Evolutionary conservation across 2,329 filamentous ascomycete genomes (phyloP), one percentile per base, ranked within the genome.

Genomic region (Aspergillus quadricinctus): DNA sequence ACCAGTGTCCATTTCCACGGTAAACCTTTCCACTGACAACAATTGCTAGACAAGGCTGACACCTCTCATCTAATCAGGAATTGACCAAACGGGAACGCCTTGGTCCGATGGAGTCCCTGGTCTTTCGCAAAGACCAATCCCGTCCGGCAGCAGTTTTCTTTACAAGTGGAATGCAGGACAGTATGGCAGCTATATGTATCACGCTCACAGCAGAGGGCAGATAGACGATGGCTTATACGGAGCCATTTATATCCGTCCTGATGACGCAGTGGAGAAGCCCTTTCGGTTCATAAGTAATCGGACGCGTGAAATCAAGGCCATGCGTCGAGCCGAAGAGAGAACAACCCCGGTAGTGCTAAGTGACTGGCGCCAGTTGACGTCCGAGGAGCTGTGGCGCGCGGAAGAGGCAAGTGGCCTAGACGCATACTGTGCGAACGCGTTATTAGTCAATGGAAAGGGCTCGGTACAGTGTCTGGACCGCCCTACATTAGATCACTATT

Each of bases 391-490:
- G 43, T 67, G 66, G 56, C 53, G 55, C 0, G 65, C 61, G 31
- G 65, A 73, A 54, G 43, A 64, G 37, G 54, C 55, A 14, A 63
- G 61, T 17, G 67, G 70, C 35, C 59, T 68, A 31, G 71, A 79
- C 4, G 74, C 81, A n/a, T 72, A 77, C 0, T 87, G 84, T 70
- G 81, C 81, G 62, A 83, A 86, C 61, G 79, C 82, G 0, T 71
- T 87, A 10, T 69, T 86, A 2, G 72, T 87, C 52, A 86, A 87
- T 54, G 84, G 84, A 35, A 82, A 83, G 63, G 83, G 83, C 4
- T 74, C 75, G 0, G 78, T 83, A 0, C 66, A 76, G 35, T 86
- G 84, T 63, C 70, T 80, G 35, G 63, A 74, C 0, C 67, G 69
- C n/a, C 72, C 73, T 3, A 70, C 79, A 28, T 70, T 83, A 6